phyloP scores from a whole-genome alignment of 805 yeast species.

The Candida ipomoeae region DNA sequence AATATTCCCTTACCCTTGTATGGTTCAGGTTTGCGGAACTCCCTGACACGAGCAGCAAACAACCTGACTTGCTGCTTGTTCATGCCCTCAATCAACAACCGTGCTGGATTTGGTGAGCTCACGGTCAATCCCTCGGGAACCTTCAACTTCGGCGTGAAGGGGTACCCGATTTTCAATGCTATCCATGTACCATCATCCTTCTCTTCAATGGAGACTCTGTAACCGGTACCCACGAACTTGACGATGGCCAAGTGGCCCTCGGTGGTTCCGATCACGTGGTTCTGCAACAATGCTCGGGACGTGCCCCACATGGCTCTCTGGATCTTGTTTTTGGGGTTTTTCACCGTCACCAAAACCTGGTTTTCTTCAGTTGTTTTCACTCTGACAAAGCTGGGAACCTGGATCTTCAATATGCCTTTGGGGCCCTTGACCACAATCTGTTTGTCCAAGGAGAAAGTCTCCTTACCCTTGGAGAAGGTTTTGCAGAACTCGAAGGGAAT shows the following conservation, averaged over 20 bases:
- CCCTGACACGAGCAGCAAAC: conserved; percentile 85
- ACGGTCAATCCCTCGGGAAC: conserved; percentile 78
- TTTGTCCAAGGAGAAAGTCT: conserved; percentile 53
- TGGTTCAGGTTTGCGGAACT: conserved; percentile 93
- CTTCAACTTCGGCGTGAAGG: conserved; percentile 68
- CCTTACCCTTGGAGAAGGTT: conserved; percentile 63
- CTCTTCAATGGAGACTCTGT: conserved; percentile 76
- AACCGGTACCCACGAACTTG: conserved; percentile 94
- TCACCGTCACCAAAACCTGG: conserved; percentile 52
- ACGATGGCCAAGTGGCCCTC: conserved; percentile 90
- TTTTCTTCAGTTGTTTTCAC: conserved; percentile 32
- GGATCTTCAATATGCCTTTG: conserved; percentile 58
- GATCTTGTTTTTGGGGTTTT: conserved; percentile 49
- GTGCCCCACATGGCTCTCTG: conserved; percentile 97
- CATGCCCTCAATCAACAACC: conserved; percentile 79
- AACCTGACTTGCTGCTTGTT: conserved; percentile 83
- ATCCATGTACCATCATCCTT: conserved; percentile 52
- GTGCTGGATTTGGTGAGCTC: conserved; percentile 76
- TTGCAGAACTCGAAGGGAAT: conserved; percentile 52
- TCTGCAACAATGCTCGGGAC: conserved; percentile 69
- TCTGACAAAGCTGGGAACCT: conserved; percentile 68
- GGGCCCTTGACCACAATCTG: conserved; percentile 70
- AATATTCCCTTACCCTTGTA: conserved; percentile 98
- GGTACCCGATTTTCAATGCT: conserved; percentile 81
- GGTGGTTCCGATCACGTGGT: conserved; percentile 79